These are phyloP conservation scores for Talaromyces wortmannii DNA, from an alignment of 495 filamentous ascomycete genomes.

Conservation along the genomic window DNA sequence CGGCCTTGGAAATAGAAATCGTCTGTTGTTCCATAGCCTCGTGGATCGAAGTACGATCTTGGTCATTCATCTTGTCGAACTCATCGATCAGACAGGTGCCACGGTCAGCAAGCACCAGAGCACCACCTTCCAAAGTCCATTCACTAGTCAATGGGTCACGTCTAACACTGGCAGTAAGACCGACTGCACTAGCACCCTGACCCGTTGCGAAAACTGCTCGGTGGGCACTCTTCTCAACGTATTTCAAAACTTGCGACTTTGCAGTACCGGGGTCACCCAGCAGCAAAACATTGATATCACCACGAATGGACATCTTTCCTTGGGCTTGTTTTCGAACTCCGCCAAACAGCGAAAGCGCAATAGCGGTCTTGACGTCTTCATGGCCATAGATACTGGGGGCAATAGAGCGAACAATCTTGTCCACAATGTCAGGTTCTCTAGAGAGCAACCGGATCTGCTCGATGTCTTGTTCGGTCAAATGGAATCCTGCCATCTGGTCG, in stretches of 20 bases:
- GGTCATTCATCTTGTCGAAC: slow-evolving; percentile 99
- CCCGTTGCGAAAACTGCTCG: slow-evolving; percentile 97
- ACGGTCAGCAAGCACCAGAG: slow-evolving; percentile 89
- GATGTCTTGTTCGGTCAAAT: slow-evolving; percentile 92
- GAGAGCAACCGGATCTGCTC: slow-evolving; percentile 82
- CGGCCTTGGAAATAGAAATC: slow-evolving; percentile 99
- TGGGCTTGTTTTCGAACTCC: slow-evolving; percentile 87
- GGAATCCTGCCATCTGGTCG: slow-evolving; percentile 96
- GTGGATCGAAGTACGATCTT: slow-evolving; percentile 96
- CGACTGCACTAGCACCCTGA: slow-evolving; percentile 94
- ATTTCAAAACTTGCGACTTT: slow-evolving; percentile 97
- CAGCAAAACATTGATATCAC: slow-evolving; percentile 96
- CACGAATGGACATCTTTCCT: slow-evolving; percentile 84
- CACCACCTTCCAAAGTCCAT: slow-evolving; percentile 98
- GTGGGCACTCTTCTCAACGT: slow-evolving; percentile 95
- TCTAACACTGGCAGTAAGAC: slow-evolving; percentile 94
- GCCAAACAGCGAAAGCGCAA: slow-evolving; percentile 90
- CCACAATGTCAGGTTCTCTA: slow-evolving; percentile 83
- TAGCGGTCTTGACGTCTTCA: slow-evolving; percentile 93
- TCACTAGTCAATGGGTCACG: slow-evolving; percentile 93
- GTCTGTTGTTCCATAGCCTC: slow-evolving; percentile 99
- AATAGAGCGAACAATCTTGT: slow-evolving; percentile 91
- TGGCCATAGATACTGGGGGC: slow-evolving; percentile 98
- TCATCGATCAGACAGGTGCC: slow-evolving; percentile 98
- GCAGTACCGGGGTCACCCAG: slow-evolving; percentile 98